Evolutionary conservation across 768 basidiomycete genomes (phyloP), one percentile per base, ranked within the genome.

Genomic region (Nidularia sp.): DNA sequence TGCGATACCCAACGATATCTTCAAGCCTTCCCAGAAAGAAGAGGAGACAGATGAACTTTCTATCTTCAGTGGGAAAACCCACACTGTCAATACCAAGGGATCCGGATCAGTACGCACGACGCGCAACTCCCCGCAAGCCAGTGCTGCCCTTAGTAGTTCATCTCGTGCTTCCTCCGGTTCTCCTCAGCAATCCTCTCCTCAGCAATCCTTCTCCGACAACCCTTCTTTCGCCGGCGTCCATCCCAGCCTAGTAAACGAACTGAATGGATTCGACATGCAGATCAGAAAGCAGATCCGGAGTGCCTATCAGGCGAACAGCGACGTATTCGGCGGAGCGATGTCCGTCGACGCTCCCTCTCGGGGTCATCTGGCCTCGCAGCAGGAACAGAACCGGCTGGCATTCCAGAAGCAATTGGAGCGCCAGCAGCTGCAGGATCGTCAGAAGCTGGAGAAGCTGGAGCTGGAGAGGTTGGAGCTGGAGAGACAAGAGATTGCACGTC

Each of bases 31-130:
- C 0, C 55, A 68, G 9, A 55, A 63, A 8, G 67, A 70, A 25
- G 78, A 76, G 36, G 65, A 70, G n/a, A 77, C 82, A 51, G 88
- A 90, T 61, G 87, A 89, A 60, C 67, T 90, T 22, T 79, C 81
- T 5, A 86, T 90, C 25, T 90, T 90, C 64, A 81, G 86, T 47
- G 88, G 88, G n/a, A 79, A 82, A 59, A 88, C 83, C 7, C 80
- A 86, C 54, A 86, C 80, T 0, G 70, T 89, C 22, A 69, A 72
- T 6, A 83, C 80, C 0, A 81, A 79, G 52, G 60, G 70, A 4
- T 57, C 62, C 5, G 49, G 45, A 60, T 12, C 58, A 49, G 34
- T 61, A 39, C 22, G 44, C 25, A 44, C 52, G 49, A 45, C 59
- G 13, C 48, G 43, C 10, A 53, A 50, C 34, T 51, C 50, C 7